Evolutionary conservation across 495 filamentous ascomycete species (phyloP), one percentile per base, ranked within the genome.

Genomic region (Penicillium robsamsonii): DNA sequence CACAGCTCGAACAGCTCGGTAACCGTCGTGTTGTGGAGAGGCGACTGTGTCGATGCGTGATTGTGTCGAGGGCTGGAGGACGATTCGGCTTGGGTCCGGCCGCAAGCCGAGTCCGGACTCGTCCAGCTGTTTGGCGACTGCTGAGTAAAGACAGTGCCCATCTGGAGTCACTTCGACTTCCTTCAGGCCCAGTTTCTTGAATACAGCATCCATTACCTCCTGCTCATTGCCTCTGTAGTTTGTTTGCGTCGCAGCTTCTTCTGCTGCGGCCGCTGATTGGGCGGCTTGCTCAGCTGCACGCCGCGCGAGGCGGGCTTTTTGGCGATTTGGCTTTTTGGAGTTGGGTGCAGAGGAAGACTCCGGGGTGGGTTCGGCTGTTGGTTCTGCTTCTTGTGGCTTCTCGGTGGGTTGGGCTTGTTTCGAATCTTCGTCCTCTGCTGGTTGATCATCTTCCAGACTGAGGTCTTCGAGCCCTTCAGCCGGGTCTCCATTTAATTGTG

Each of bases 91-190:
- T 38, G 74, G 71, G 58, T 77, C 75, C 17, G 81, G 79, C 49
- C 69, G 73, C 53, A 82, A 65, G 2, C 76, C 81, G 12, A 79
- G 42, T 35, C 75, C 72, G 9, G 63, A 57, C 29, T 70, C 67
- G 29, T 74, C 60, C 40, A 97, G 75, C 72, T 96, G 92, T 66
- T 92, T 89, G 40, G 93, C 92, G 42, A 98, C 79, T 2, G 95
- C 92, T 7, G 90, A 86, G 74, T 96, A 98, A n/a, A 98, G 77
- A 69, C 94, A 98, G 66, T 98, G 94, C 0, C 94, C 94, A 65
- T 98, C 93, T 1, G 94, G 91, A 17, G 79, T 82, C 27, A 97
- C 91, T 53, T 88, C 84, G 50, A 88, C 79, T 75, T 97, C 92
- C 20, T 74, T 79, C 31, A 97, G 75, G 4, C 75, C 75, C 47